Conservation (phyloP, 2,329 filamentous ascomycete genomes). For the Sclerotinia borealis region DNA sequence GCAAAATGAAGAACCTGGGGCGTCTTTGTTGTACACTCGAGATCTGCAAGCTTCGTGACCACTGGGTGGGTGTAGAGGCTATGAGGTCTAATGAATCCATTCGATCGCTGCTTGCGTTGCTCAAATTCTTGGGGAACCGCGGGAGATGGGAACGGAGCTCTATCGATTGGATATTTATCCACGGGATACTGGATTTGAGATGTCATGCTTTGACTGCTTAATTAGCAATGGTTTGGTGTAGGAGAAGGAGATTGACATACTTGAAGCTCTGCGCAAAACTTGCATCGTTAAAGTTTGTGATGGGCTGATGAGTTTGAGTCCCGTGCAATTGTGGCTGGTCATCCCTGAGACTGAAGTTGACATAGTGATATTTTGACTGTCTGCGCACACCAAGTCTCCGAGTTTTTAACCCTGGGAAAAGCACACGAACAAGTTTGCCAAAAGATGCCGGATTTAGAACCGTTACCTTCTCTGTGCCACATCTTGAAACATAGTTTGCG, state of each 20-base stretch:
- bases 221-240: conserved; percentile 14
- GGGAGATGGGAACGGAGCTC: conserved; percentile 37
- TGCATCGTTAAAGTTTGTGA: conserved; percentile 45
- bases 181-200: conserved; percentile 28
- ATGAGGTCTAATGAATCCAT: conserved; percentile 36
- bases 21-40: conserved; percentile 55
- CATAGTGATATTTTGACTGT: conserved; percentile 98
- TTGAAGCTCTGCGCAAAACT: conserved; percentile 45
- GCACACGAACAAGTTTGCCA: conserved; percentile 90
- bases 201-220: conserved; percentile 25
- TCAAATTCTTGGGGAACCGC: conserved; percentile 34
- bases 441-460: conserved; percentile 96
- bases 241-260: conserved; percentile 34
- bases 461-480: conserved; percentile 87
- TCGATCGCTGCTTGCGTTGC: conserved; percentile 22
- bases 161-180: conserved; percentile 32
- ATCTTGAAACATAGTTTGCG: conserved; percentile 88
- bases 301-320: conserved; percentile 41
- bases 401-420: conserved; percentile 93
- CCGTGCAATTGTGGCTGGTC: conserved; percentile 37
- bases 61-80: conserved; percentile 57
- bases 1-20: conserved; percentile 55
- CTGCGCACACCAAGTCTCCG: conserved; percentile 85
- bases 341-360: conserved; percentile 57
- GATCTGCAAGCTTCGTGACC: conserved; percentile 49